Conservation (phyloP, 768 basidiomycete species). For the Lactarius psammicola region DNA sequence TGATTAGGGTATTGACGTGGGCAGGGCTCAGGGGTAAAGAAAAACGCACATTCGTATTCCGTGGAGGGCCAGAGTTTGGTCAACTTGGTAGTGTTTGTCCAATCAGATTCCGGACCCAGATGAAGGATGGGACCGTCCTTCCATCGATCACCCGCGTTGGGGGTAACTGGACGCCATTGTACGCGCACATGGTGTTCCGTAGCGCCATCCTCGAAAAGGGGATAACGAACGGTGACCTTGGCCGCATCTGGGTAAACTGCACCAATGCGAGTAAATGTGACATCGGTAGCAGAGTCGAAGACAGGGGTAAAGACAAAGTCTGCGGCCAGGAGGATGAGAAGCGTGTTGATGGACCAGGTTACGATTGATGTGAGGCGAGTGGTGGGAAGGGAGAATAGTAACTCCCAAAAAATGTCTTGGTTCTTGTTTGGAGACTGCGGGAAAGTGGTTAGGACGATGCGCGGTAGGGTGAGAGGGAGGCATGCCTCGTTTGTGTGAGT, state of each 20-base stretch:
- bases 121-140: constrained; percentile 51
- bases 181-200: constrained; percentile 38
- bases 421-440: neutral
- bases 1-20: neutral
- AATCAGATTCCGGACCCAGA: constrained; percentile 50
- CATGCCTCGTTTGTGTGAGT: constrained; percentile 28
- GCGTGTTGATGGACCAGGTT: constrained; percentile 41
- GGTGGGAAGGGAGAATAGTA: constrained; percentile 39
- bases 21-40: constrained; percentile 16
- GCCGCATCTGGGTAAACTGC: constrained; percentile 62
- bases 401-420: constrained; percentile 27
- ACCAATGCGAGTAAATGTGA: constrained; percentile 67
- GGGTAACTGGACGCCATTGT: constrained; percentile 44
- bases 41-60: constrained; percentile 61
- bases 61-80: constrained; percentile 66
- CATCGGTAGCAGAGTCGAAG: constrained; percentile 51
- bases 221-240: constrained; percentile 64
- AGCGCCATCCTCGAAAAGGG: constrained; percentile 36
- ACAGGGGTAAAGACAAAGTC: constrained; percentile 60
- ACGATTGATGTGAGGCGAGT: constrained; percentile 29
- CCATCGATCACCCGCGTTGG: constrained; percentile 43
- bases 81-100: constrained; percentile 55
- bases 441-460: constrained; percentile 17
- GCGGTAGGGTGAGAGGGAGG: constrained; percentile 38
- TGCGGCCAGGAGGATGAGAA: constrained; percentile 37